These are phyloP conservation scores for Magnusiomyces sp. DNA, from an alignment of 1,139 yeast species.

Conservation along the genomic window DNA sequence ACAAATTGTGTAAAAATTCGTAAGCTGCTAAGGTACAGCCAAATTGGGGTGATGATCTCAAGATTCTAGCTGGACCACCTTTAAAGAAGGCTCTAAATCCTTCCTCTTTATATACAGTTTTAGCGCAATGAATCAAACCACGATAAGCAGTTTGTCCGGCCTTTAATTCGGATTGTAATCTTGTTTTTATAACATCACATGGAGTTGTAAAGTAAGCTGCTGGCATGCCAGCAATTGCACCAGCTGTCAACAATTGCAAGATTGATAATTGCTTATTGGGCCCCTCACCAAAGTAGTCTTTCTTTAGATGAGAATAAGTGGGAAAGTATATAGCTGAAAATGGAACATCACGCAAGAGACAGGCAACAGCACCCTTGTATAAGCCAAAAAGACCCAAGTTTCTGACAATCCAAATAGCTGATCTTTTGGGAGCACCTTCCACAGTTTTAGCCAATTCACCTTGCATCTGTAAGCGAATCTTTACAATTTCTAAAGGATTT, in stretches of 20 bases:
- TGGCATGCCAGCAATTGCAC: slow-evolving; percentile 97
- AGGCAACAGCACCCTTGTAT: slow-evolving; percentile 87
- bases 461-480: slow-evolving; percentile 90
- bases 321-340: slow-evolving; percentile 97
- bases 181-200: slow-evolving; percentile 91
- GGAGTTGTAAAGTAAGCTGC: slow-evolving; percentile 96
- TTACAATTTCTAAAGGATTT: slow-evolving; percentile 92
- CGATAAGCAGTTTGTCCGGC: slow-evolving; percentile 68
- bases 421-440: slow-evolving; percentile 34
- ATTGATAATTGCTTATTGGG: slow-evolving; percentile 60
- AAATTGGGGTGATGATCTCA: slow-evolving; percentile 95
- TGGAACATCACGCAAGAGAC: slow-evolving; percentile 91
- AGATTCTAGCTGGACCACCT: slow-evolving; percentile 92
- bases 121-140: slow-evolving; percentile 71
- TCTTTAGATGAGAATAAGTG: slow-evolving; percentile 87
- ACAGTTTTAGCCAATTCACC: slow-evolving; percentile 55
- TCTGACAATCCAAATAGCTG: slow-evolving; percentile 67
- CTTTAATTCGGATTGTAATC: slow-evolving; percentile 80
- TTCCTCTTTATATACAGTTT: slow-evolving; percentile 70
- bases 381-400: slow-evolving; percentile 78
- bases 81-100: slow-evolving; percentile 78
- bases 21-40: slow-evolving; percentile 96
- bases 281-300: slow-evolving; percentile 73
- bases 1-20: slow-evolving; percentile 62
- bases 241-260: slow-evolving; percentile 77